Percentiles rank a stretch among this genome's conserved stretches.
Conservation (phyloP, 2,329 filamentous ascomycete genomes). For the Aspergillus aculeatus region DNA sequence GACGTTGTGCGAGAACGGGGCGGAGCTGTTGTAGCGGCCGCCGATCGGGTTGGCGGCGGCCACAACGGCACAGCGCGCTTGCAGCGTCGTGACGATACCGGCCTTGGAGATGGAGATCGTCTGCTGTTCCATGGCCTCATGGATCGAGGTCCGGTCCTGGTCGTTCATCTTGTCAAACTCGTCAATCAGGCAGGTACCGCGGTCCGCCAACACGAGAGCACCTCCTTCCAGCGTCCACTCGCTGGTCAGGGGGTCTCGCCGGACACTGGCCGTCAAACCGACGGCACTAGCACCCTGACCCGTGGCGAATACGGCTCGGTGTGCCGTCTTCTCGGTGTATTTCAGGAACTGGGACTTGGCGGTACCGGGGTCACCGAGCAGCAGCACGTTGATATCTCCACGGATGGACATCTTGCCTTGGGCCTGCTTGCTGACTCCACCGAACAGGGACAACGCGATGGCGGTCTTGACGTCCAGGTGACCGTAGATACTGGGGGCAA, state of each 20-base stretch:
- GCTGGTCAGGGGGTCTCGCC: constrained; percentile 88
- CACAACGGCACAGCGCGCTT: constrained; percentile 93
- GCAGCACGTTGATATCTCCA: constrained; percentile 95
- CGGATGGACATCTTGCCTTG: constrained; percentile 85
- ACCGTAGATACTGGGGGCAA: constrained; percentile 96
- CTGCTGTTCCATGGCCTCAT: constrained; percentile 99
- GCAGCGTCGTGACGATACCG: constrained; percentile 94
- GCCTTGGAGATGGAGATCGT: constrained; percentile 99
- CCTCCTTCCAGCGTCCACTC: constrained; percentile 98
- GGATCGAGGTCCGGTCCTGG: constrained; percentile 94
- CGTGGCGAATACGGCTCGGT: constrained; percentile 94
- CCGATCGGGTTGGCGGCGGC: constrained; percentile 96
- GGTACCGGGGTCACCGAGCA: constrained; percentile 94
- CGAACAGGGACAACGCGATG: constrained; percentile 88
- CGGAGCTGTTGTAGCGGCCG: constrained; percentile 92
- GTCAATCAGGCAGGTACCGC: constrained; percentile 92
- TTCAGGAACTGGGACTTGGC: constrained; percentile 98
- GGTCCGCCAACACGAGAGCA: constrained; percentile 89
- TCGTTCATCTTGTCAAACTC: constrained; percentile 99
- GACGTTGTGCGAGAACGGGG: constrained; percentile 94
- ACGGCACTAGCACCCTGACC: constrained; percentile 96
- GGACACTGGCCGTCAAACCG: constrained; percentile 94
- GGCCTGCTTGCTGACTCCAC: constrained; percentile 88
- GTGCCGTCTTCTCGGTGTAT: constrained; percentile 95
- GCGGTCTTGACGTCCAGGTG: constrained; percentile 97